phyloP scores from a whole-genome alignment of 164 flowering plant genomes.

The Sedum album region DNA sequence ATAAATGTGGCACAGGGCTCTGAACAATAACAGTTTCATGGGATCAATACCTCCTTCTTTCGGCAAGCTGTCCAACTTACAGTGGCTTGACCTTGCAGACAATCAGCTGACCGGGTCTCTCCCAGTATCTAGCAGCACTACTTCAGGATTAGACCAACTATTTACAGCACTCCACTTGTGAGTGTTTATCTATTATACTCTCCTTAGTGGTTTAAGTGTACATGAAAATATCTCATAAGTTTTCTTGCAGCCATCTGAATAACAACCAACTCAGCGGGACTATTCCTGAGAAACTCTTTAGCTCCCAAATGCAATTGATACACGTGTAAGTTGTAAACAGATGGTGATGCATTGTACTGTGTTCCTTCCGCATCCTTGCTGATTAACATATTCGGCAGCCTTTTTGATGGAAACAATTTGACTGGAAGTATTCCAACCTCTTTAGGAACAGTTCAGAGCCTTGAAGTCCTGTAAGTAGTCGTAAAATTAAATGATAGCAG shows the following conservation, averaged over 20 bases:
- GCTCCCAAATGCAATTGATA: slow-evolving; percentile 36
- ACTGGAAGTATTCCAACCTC: too few species aligned
- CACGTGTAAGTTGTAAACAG: slow-evolving; percentile 40
- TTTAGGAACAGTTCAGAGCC: too few species aligned
- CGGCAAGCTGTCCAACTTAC: too few species aligned
- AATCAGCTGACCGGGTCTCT: slow-evolving; percentile 40
- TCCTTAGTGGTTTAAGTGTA: background rate
- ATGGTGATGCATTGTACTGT: background rate
- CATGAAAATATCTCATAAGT: background rate
- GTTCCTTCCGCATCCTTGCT: too few species aligned
- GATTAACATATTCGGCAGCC: slow-evolving; percentile 20
- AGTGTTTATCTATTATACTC: slow-evolving; percentile 5
- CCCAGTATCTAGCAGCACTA: slow-evolving; percentile 46
- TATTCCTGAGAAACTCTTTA: slow-evolving; percentile 40
- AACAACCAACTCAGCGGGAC: slow-evolving; percentile 37
- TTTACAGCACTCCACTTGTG: slow-evolving; percentile 45
- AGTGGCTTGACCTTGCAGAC: slow-evolving; percentile 46
- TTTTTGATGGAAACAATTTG: too few species aligned
- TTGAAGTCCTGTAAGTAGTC: too few species aligned
- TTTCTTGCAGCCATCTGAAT: slow-evolving; percentile 40
- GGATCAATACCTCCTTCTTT: slow-evolving; percentile 47
- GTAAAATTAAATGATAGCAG: too few species aligned
- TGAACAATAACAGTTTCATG: slow-evolving; percentile 22
- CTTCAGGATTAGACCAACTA: too few species aligned
- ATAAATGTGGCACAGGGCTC: too few species aligned